Percentiles rank a stretch among this genome's conserved stretches.
phyloP scores from a whole-genome alignment of 495 filamentous ascomycete genomes.

The Aspergillus panamensis region DNA sequence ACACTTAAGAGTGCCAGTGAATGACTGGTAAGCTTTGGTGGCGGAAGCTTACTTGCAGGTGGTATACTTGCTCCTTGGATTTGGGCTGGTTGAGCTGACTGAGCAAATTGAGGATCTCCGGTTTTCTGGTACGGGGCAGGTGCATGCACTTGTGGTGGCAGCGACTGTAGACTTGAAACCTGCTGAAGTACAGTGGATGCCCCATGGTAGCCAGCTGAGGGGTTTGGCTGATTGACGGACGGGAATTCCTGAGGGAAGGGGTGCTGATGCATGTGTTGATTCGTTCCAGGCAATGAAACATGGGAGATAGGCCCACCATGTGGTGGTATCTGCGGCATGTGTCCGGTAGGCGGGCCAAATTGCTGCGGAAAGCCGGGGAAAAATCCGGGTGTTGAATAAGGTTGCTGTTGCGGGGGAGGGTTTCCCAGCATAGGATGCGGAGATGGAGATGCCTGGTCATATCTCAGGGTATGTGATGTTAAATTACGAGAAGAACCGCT shows the following conservation, averaged over 20 bases:
- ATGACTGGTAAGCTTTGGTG: slow-evolving; percentile 62
- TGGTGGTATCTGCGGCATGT: slow-evolving; percentile 25
- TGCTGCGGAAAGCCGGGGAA: slow-evolving; percentile 40
- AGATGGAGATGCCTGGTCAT: slow-evolving; percentile 39
- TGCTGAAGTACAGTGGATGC: slow-evolving; percentile 19
- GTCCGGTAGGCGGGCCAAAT: slow-evolving; percentile 21
- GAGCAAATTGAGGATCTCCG: slow-evolving; percentile 49
- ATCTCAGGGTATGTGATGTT: slow-evolving; percentile 31
- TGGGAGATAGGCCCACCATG: slow-evolving; percentile 17
- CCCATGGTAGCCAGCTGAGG: slow-evolving; percentile 16
- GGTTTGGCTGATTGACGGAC: slow-evolving; percentile 12
- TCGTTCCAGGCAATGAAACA: slow-evolving; percentile 7
- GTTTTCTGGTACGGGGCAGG: slow-evolving; percentile 51
- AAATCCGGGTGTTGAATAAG: slow-evolving; percentile 40
- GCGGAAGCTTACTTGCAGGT: slow-evolving; percentile 54
- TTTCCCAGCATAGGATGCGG: slow-evolving; percentile 30
- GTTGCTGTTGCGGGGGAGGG: slow-evolving; percentile 39
- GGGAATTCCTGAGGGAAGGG: slow-evolving; percentile 16
- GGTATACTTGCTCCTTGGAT: slow-evolving; percentile 47
- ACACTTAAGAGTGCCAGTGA: slow-evolving; percentile 60
- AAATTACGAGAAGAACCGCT: slow-evolving; percentile 43
- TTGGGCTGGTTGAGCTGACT: slow-evolving; percentile 37
- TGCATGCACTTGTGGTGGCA: slow-evolving; percentile 24
- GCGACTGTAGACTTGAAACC: slow-evolving; percentile 7
- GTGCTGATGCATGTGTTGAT: slow-evolving; percentile 7